phyloP scores from a whole-genome alignment of 129 eudicot species.

The Solidago caesia region DNA sequence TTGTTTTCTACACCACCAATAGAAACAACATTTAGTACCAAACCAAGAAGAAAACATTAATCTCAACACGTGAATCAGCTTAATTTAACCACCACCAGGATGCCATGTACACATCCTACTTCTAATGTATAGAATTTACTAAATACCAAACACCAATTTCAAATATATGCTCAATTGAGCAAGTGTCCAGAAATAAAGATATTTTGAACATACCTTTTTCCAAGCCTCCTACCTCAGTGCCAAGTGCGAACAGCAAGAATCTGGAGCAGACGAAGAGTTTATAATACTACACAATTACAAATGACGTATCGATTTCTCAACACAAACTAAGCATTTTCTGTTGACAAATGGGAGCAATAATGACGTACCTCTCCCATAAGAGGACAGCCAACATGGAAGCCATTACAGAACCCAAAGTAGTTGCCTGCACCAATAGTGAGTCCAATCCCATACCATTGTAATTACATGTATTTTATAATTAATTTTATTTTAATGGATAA shows the following conservation, averaged over 20 bases:
- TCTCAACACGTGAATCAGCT: not conserved
- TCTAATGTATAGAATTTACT: not conserved
- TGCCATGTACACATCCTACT: not conserved
- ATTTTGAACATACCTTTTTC: slow-evolving; percentile 65
- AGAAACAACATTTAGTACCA: slow-evolving; percentile 8
- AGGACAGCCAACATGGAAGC: slow-evolving; percentile 84
- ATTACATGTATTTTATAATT: no score
- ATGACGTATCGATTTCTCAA: not conserved
- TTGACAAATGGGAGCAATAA: no score
- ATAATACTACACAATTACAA: not conserved
- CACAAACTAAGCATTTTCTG: not conserved
- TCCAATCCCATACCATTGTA: no score
- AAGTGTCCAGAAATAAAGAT: not conserved
- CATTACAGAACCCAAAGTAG: no score
- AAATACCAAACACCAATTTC: not conserved
- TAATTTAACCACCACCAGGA: not conserved
- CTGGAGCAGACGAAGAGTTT: slow-evolving; percentile 33
- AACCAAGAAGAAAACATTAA: not conserved
- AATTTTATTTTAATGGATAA: no score
- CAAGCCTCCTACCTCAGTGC: slow-evolving; percentile 76
- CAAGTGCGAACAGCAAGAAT: slow-evolving; percentile 85
- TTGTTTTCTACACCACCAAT: slow-evolving; percentile 59
- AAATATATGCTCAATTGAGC: slow-evolving; percentile 7
- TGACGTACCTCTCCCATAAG: slow-evolving; percentile 91
- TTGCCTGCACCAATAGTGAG: no score